phyloP scores from a whole-genome alignment of 208 protist species.

The Leishmania guyanensis region DNA sequence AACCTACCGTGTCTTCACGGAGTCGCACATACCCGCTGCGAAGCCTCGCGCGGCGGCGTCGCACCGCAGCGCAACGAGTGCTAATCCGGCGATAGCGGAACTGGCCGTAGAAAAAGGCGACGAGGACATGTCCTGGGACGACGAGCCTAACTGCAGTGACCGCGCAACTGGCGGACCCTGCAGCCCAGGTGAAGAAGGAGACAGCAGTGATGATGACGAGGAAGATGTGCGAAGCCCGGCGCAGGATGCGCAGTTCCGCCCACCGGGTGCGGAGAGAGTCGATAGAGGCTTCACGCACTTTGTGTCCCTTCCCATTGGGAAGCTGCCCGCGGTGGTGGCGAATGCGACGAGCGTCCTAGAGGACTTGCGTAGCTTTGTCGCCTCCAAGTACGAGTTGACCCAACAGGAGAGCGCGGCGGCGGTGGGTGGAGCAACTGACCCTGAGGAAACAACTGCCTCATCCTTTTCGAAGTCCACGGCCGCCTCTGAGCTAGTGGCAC shows the following conservation, averaged over 20 bases:
- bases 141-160: constrained; percentile 14
- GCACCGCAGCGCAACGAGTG: not conserved
- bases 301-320: constrained; percentile 73
- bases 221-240: not conserved
- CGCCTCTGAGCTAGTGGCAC: constrained; percentile 53
- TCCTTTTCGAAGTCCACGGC: not conserved
- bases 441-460: not conserved
- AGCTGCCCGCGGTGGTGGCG: constrained; percentile 32
- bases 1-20: constrained; percentile 42
- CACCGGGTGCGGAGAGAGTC: constrained; percentile 16
- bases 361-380: constrained; percentile 29
- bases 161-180: not conserved
- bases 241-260: constrained; percentile 14
- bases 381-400: not conserved
- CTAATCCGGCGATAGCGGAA: not conserved
- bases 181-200: not conserved
- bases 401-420: not conserved
- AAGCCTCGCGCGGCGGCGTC: constrained; percentile 7
- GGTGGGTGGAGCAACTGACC: not conserved
- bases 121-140: constrained; percentile 14
- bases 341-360: constrained; percentile 35
- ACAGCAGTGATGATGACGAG: not conserved
- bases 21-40: constrained; percentile 22
- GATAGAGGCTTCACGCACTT: constrained; percentile 78
- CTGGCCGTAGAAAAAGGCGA: constrained; percentile 16